phyloP scores from a whole-genome alignment of 1,284 basidiomycete genomes.

The Rhodotorula sp. region DNA sequence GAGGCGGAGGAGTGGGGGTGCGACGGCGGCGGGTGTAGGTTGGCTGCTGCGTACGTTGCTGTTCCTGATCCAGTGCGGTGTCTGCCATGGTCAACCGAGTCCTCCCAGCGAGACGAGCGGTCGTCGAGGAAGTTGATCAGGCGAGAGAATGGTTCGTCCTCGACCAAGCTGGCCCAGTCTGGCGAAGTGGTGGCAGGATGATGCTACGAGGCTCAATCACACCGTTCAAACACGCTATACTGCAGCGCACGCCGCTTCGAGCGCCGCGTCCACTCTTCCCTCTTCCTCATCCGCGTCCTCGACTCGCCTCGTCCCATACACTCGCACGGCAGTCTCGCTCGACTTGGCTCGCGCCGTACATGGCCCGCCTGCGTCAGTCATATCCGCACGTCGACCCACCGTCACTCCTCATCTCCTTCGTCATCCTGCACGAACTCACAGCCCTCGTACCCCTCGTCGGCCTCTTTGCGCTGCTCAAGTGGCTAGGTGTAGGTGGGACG shows the following conservation, averaged over 20 bases:
- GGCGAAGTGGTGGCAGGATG: no score
- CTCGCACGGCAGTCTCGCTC: not conserved
- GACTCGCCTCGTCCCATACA: not conserved
- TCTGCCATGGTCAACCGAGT: not conserved
- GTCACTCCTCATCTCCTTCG: conserved; percentile 74
- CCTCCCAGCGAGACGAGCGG: not conserved
- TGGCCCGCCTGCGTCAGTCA: conserved; percentile 16
- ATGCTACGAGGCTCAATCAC: not conserved
- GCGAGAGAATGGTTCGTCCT: not conserved
- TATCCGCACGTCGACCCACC: conserved; percentile 60
- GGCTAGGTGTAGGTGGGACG: conserved; percentile 67
- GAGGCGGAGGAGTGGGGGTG: conserved; percentile 20
- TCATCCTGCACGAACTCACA: conserved; percentile 80
- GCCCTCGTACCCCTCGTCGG: conserved; percentile 73
- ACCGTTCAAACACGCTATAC: not conserved
- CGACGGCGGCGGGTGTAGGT: conserved; percentile 22
- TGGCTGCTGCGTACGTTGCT: not conserved
- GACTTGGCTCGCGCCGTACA: conserved; percentile 11
- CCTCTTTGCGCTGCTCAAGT: conserved; percentile 69
- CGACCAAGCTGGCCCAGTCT: no score
- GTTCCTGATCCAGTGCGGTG: not conserved
- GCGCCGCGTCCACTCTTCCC: not conserved
- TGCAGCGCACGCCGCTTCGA: not conserved
- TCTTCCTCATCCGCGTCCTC: not conserved
- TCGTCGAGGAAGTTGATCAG: no score